Base-by-base conservation (phyloP, 164 flowering plant species). In the Magnolia kwangsiensis region DNA sequence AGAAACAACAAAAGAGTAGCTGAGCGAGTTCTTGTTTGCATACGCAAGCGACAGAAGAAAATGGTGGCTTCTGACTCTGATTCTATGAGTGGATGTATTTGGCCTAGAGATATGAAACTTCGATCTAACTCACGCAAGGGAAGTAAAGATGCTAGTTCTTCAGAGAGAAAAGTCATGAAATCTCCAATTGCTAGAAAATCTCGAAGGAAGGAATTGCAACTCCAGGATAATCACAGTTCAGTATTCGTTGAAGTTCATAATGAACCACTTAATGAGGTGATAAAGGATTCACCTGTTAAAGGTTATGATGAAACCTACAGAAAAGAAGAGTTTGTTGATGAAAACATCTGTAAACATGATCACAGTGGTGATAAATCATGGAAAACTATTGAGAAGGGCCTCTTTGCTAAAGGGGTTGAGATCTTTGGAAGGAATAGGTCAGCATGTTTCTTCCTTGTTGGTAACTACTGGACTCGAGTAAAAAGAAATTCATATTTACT, bases 341-440 rank as follows among this genome's bases (percentile, higher is more conserved):
- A 90, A 78, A 96, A 82, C 77, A 64, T 77, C 14, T 83, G 79
- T 59, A 90, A 81, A 80, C 88, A 84, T 80, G 94, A 86, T 76
- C 29, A 59, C 20, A 78, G 18, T 81, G 83, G 81, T 76, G 83
- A 80, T 74, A 87, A 81, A 80, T 77, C 90, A 51, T 96, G 98
- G 99, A 94, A 86, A 84, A 67, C 92, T 66, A 77, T 92, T 79
- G 99, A 96, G 83, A 93, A 91, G 81, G 79, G 89, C 67, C 92
- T 96, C 58, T 90, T 84, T 78, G 88, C 90, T 14, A 94, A 96
- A 86, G 99, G 99, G 31, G 59, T 93, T 50, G 95, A 92, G 85
- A 96, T 96, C 74, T 96, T 91, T 82, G 98, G 99, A 72, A 86
- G 87, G 86, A 93, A 87, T 83, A 94, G 99, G 99, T 96, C 65